Conservation (phyloP, 768 basidiomycete genomes). For the Boletus fagicola region DNA sequence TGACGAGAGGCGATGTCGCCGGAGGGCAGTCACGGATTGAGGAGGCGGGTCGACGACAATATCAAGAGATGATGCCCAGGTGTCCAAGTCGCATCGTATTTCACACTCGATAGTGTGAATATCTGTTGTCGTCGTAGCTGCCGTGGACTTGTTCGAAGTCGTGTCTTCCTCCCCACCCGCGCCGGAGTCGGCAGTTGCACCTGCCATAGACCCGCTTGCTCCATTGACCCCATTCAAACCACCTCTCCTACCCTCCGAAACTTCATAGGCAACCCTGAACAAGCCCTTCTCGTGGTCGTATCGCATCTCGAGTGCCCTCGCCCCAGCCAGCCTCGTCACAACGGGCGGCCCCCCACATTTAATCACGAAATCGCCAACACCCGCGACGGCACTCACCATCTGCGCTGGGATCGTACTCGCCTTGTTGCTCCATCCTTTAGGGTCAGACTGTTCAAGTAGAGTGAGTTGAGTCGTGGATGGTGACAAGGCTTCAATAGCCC, state of each 20-base stretch:
- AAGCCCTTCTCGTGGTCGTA: conserved; percentile 86
- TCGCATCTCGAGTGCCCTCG: conserved; percentile 65
- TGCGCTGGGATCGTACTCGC: conserved; percentile 83
- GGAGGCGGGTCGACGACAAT: conserved; percentile 94
- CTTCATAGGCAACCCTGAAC: conserved; percentile 84
- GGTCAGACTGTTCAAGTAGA: conserved; percentile 93
- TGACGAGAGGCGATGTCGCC: conserved; percentile 80
- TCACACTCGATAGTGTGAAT: conserved; percentile 78
- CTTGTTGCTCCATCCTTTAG: conserved; percentile 96
- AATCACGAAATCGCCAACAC: conserved; percentile 94
- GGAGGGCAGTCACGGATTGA: conserved; percentile 73
- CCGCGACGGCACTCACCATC: conserved; percentile 86
- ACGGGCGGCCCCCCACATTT: conserved; percentile 93
- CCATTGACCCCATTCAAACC: conserved; percentile 26
- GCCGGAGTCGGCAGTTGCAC: conserved; percentile 1
- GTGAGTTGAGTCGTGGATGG: conserved; percentile 94
- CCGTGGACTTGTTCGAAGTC: background rate
- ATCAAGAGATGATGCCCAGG: conserved; percentile 80
- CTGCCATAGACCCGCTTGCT: conserved; percentile 3
- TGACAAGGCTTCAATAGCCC: conserved; percentile 94
- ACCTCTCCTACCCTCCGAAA: conserved; percentile 48
- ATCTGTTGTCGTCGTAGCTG: conserved; percentile 16
- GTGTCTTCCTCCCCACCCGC: conserved; percentile 21
- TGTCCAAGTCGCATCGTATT: conserved; percentile 87
- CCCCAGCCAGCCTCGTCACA: conserved; percentile 79